phyloP scores from a whole-genome alignment of 441 rosid genomes.

The Syzygium syzygioides region DNA sequence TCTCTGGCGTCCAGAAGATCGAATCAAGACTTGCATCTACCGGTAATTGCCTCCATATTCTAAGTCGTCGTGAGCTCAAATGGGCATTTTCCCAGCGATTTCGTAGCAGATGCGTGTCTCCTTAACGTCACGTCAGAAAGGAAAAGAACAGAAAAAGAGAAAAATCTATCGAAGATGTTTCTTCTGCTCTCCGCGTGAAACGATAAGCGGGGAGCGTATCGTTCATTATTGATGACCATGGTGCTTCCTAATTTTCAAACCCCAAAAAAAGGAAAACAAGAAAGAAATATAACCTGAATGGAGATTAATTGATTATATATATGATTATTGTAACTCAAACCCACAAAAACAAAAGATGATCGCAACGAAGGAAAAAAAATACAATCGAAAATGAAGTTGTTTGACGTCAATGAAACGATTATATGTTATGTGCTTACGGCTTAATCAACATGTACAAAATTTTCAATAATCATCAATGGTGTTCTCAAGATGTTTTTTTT shows the following conservation, averaged over 20 bases:
- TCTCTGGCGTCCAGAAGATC: not conserved
- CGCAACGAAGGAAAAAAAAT: not conserved
- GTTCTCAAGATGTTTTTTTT: not conserved
- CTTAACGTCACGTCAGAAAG: not conserved
- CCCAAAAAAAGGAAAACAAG: not conserved
- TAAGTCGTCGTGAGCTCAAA: not conserved
- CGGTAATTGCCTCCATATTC: not conserved
- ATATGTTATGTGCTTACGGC: not conserved
- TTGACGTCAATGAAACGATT: not conserved
- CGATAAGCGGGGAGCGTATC: not conserved
- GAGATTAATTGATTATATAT: not conserved
- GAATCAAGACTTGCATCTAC: not conserved
- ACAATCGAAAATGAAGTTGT: not conserved
- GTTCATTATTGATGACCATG: not conserved
- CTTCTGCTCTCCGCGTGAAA: not conserved
- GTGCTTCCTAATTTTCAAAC: not conserved
- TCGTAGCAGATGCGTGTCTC: not conserved
- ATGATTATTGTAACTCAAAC: not conserved
- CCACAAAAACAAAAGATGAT: not conserved
- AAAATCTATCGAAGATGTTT: not conserved
- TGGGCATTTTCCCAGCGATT: not conserved
- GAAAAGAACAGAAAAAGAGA: not conserved
- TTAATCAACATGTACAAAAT: not conserved
- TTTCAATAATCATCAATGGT: not conserved
- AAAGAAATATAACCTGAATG: not conserved